phyloP scores from a whole-genome alignment of 2,329 filamentous ascomycete species.

The Chaetomium sp. region DNA sequence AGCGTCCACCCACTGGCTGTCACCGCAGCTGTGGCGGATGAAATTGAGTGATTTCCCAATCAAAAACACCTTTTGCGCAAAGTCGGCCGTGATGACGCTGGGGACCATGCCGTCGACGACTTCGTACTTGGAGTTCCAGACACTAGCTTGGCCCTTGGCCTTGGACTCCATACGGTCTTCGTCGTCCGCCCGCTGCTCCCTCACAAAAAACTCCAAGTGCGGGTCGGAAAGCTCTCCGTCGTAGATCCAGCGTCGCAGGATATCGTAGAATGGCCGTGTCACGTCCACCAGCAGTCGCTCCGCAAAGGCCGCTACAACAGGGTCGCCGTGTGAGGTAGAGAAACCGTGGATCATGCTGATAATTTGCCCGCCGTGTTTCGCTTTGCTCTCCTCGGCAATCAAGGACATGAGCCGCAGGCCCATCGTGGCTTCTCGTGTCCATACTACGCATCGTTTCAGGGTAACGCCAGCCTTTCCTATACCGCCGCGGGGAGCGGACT shows the following conservation, averaged over 20 bases:
- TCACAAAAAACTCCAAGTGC: slow-evolving; percentile 91
- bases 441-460: slow-evolving; percentile 89
- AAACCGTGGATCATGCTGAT: slow-evolving; percentile 92
- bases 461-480: slow-evolving; percentile 87
- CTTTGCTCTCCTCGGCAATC: slow-evolving; percentile 85
- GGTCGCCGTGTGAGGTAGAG: slow-evolving; percentile 88
- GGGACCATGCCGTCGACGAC: slow-evolving; percentile 81
- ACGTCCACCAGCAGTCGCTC: slow-evolving; percentile 81
- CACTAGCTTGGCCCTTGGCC: slow-evolving; percentile 67
- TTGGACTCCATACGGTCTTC: slow-evolving; percentile 40
- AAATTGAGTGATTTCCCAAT: slow-evolving; percentile 99
- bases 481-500: slow-evolving; percentile 58
- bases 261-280: slow-evolving; percentile 92
- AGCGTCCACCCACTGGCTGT: slow-evolving; percentile 89
- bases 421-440: slow-evolving; percentile 96
- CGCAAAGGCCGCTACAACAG: slow-evolving; percentile 87
- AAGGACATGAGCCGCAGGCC: slow-evolving; percentile 86
- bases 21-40: slow-evolving; percentile 89
- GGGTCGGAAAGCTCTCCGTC: slow-evolving; percentile 97
- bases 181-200: slow-evolving; percentile 61
- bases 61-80: slow-evolving; percentile 92
- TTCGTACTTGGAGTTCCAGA: slow-evolving; percentile 98
- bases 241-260: slow-evolving; percentile 95
- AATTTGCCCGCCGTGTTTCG: slow-evolving; percentile 77
- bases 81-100: slow-evolving; percentile 85